A percentile compares a stretch with the other conserved stretches of the same genome.
phyloP scores from a whole-genome alignment of 2,329 filamentous ascomycete species.

The Ilyonectria sp. region DNA sequence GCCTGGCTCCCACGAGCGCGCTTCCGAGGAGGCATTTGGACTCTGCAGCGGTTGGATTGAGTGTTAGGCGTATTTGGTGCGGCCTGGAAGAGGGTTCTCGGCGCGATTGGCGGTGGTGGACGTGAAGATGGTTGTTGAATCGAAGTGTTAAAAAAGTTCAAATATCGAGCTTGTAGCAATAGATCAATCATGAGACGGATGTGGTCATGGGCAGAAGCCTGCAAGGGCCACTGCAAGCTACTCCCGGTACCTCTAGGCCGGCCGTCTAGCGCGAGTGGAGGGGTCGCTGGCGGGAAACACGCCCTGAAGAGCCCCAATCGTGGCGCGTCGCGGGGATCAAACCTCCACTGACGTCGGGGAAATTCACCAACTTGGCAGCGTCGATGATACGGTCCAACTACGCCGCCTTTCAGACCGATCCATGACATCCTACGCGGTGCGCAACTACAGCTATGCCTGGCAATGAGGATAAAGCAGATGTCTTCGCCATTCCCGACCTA shows the following conservation, averaged over 20 bases:
- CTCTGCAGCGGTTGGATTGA: background rate
- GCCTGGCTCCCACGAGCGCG: slow-evolving; percentile 71
- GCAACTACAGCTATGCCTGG: slow-evolving; percentile 50
- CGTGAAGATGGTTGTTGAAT: background rate
- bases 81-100: background rate
- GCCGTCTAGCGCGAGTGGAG: slow-evolving; percentile 23
- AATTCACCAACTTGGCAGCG: background rate
- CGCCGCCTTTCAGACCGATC: slow-evolving; percentile 31
- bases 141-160: slow-evolving; percentile 16
- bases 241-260: slow-evolving; percentile 5
- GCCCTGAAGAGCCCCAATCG: slow-evolving; percentile 12
- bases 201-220: slow-evolving; percentile 1
- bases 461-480: slow-evolving; percentile 64
- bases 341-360: slow-evolving; percentile 13
- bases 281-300: slow-evolving; percentile 12
- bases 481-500: slow-evolving; percentile 76
- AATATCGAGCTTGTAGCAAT: slow-evolving; percentile 20
- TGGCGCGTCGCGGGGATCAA: slow-evolving; percentile 42
- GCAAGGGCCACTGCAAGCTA: slow-evolving; percentile 4
- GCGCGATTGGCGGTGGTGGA: slow-evolving; percentile 15
- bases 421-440: slow-evolving; percentile 14
- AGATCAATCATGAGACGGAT: slow-evolving; percentile 15
- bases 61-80: background rate
- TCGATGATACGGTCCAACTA: slow-evolving; percentile 15
- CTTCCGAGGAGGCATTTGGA: slow-evolving; percentile 78